A percentile compares a stretch with the other conserved stretches of the same genome.
Evolutionary conservation across 1,284 basidiomycete species (phyloP).

Genomic region (Irpex lacteus): DNA sequence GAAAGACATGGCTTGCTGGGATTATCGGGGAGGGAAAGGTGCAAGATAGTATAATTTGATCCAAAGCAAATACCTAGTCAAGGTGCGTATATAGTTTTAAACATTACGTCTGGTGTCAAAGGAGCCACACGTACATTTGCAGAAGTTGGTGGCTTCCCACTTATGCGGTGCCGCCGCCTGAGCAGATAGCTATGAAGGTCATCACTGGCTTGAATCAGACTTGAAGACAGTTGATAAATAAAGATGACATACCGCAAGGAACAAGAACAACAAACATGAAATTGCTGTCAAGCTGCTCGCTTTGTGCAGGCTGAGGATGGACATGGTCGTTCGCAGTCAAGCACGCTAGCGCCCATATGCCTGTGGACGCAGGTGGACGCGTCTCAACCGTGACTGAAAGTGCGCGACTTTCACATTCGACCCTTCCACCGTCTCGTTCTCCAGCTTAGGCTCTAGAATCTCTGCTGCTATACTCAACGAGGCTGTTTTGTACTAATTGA

Average conservation of each 20-base stretch:
- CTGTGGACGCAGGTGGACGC: background rate
- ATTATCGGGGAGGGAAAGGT: constrained; percentile 77
- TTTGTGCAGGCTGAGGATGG: background rate
- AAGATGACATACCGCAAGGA: background rate
- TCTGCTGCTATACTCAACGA: too few relatives aligned
- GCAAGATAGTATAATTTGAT: constrained; percentile 84
- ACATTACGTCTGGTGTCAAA: background rate
- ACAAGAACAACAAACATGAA: constrained; percentile 2
- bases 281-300: constrained; percentile 2
- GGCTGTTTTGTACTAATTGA: too few relatives aligned
- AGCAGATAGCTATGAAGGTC: constrained; percentile 38
- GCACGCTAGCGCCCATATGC: background rate
- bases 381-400: background rate
- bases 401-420: too few relatives aligned
- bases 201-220: constrained; percentile 3
- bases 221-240: background rate
- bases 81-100: background rate
- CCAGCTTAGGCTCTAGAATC: background rate
- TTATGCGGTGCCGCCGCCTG: constrained; percentile 52
- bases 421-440: background rate
- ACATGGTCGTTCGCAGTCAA: constrained; percentile 10
- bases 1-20: constrained; percentile 87
- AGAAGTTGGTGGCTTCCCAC: constrained; percentile 83
- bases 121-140: constrained; percentile 60
- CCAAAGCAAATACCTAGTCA: constrained; percentile 86